Percentiles rank a stretch among this genome's conserved stretches.
Evolutionary conservation across 1,139 yeast genomes (phyloP).

Genomic region (Candida pseudocylindracea): DNA sequence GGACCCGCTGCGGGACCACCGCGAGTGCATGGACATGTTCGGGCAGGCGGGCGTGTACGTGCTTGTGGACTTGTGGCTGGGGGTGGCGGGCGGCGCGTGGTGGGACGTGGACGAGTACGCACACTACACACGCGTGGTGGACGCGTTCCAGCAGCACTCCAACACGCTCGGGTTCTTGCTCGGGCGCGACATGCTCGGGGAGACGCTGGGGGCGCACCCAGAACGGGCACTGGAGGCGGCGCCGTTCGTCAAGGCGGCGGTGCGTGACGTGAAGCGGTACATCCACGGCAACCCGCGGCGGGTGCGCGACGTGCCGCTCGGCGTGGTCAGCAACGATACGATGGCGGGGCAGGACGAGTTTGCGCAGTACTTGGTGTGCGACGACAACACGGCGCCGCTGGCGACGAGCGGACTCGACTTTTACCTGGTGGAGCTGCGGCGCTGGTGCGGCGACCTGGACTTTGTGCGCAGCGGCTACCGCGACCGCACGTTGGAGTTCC

Average conservation of each 20-base stretch:
- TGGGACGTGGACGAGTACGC: constrained; percentile 18
- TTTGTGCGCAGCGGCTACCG: constrained; percentile 31
- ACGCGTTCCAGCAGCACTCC: constrained; percentile 20
- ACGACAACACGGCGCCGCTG: constrained; percentile 7
- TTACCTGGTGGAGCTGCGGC: constrained; percentile 39
- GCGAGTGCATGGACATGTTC: constrained; percentile 29
- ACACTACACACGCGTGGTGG: constrained; percentile 25
- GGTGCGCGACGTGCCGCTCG: constrained; percentile 30
- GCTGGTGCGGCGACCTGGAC: constrained; percentile 47
- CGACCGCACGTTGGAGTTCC: constrained; percentile 26
- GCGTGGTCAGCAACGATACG: constrained; percentile 41
- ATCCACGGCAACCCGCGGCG: constrained; percentile 6
- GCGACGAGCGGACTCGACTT: constrained; percentile 16
- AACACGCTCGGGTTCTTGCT: constrained; percentile 32
- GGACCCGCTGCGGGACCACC: constrained; percentile 26
- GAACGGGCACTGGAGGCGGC: constrained; percentile 12
- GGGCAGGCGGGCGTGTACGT: constrained; percentile 33
- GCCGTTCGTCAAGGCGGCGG: constrained; percentile 40
- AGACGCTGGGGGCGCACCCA: constrained; percentile 10
- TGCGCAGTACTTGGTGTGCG: constrained; percentile 29
- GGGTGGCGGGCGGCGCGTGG: constrained; percentile 27
- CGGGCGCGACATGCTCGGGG: constrained; percentile 31
- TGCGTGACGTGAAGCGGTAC: constrained; percentile 30
- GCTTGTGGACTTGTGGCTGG: constrained; percentile 23
- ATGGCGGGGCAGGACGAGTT: constrained; percentile 20